Evolutionary conservation across 148 eudicot species (phyloP).

Genomic region (Amaranthus cruentus): DNA sequence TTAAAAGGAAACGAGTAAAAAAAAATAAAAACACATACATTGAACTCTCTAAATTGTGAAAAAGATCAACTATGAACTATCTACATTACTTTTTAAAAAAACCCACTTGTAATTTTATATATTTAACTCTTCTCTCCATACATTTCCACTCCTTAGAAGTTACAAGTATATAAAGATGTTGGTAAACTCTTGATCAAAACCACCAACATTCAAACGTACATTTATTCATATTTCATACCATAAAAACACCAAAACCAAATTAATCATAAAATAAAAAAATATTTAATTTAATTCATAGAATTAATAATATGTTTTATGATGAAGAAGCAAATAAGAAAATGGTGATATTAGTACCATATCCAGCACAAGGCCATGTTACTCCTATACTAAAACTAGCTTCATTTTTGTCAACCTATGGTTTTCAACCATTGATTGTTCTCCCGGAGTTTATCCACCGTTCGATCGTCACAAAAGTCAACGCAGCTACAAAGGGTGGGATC

Average conservation of each 20-base stretch:
- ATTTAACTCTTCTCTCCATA: background rate
- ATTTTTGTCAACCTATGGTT: constrained; percentile 21
- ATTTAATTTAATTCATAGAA: too few relatives aligned
- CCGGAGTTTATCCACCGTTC: constrained; percentile 42
- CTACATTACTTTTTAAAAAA: background rate
- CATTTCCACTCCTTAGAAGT: background rate
- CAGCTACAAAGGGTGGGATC: constrained; percentile 14
- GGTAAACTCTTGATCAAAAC: background rate
- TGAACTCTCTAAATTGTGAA: too few relatives aligned
- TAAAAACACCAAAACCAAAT: too few relatives aligned
- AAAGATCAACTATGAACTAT: background rate
- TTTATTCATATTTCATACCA: background rate
- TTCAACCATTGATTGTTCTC: constrained; percentile 29
- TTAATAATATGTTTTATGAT: constrained; percentile 18
- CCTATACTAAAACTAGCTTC: constrained; percentile 41
- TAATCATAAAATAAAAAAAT: too few relatives aligned
- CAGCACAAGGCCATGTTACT: constrained; percentile 48
- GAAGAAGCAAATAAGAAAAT: constrained; percentile 18
- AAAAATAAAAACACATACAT: too few relatives aligned
- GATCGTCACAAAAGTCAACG: constrained; percentile 16
- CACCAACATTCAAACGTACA: background rate
- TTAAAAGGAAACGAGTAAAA: too few relatives aligned
- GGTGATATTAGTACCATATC: constrained; percentile 35
- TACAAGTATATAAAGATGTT: background rate
- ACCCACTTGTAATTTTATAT: constrained; percentile 3